phyloP scores from a whole-genome alignment of 2,329 filamentous ascomycete species.

The Pseudogymnoascus sp. region DNA sequence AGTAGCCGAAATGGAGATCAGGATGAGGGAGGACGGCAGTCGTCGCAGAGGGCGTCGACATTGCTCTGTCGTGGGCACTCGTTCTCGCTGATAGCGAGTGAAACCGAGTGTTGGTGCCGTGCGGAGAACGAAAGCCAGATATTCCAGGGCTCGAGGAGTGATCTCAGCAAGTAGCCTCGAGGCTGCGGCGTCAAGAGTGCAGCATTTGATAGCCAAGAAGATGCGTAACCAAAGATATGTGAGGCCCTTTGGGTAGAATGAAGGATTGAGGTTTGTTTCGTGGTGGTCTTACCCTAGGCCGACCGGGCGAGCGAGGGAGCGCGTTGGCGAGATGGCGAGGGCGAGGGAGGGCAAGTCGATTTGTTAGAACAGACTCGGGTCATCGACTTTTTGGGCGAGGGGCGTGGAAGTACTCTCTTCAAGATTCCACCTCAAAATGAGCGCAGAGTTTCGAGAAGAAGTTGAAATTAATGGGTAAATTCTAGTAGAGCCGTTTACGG shows the following conservation, averaged over 20 bases:
- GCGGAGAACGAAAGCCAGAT: neutral
- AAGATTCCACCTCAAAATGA: neutral
- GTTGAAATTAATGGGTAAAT: neutral
- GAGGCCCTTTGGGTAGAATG: neutral
- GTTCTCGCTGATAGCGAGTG: neutral
- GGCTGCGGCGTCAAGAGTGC: neutral
- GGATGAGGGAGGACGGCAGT: conserved; percentile 64
- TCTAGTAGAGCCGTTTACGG: neutral
- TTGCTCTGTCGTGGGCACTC: conserved; percentile 28
- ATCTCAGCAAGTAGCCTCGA: neutral
- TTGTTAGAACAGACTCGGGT: neutral
- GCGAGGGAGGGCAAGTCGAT: neutral
- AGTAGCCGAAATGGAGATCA: conserved; percentile 55
- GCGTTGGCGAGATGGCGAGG: conserved; percentile 3
- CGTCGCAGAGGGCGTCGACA: conserved; percentile 77
- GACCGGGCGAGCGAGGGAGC: neutral
- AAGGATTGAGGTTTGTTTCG: conserved; percentile 1
- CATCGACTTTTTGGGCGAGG: neutral
- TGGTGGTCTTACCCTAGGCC: neutral
- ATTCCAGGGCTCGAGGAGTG: neutral
- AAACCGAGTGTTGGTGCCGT: conserved; percentile 1
- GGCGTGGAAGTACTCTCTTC: neutral
- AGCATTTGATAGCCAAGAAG: conserved; percentile 2
- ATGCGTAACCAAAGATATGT: neutral
- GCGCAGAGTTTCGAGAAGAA: neutral